Evolutionary conservation across 2,329 filamentous ascomycete species (phyloP).

Genomic region (Calonectria hawksworthii): DNA sequence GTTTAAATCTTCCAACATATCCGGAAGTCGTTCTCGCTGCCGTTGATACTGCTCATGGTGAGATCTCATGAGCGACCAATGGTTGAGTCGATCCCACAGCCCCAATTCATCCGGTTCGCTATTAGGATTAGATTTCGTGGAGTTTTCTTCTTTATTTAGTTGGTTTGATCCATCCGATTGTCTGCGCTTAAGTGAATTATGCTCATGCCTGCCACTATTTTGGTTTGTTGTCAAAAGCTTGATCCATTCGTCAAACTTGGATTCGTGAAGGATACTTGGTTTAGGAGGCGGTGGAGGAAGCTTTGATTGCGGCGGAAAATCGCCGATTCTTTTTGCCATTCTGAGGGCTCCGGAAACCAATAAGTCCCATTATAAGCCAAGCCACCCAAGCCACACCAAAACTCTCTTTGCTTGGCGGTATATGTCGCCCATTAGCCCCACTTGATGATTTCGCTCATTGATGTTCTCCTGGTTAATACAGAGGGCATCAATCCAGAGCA

Average conservation of each 20-base stretch:
- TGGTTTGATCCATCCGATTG: too few relatives aligned
- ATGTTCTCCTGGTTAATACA: not conserved
- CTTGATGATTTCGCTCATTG: not conserved
- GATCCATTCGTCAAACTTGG: not conserved
- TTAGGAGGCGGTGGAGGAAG: not conserved
- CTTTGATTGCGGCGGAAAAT: not conserved
- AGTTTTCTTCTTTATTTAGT: too few relatives aligned
- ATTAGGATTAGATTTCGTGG: too few relatives aligned
- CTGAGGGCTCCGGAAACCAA: not conserved
- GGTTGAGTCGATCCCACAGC: too few relatives aligned
- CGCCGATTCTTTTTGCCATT: not conserved
- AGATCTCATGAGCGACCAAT: too few relatives aligned
- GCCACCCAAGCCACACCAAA: not conserved
- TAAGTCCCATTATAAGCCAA: not conserved
- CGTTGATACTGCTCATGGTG: too few relatives aligned
- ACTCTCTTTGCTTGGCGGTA: not conserved
- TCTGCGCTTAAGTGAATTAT: too few relatives aligned
- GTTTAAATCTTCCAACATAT: too few relatives aligned
- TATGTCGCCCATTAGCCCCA: not conserved
- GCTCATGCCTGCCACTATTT: too few relatives aligned
- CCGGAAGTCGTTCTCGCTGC: too few relatives aligned
- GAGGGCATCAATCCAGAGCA: not conserved
- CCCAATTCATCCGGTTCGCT: too few relatives aligned
- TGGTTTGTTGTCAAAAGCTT: too few relatives aligned
- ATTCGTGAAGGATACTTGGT: not conserved